Evolutionary conservation across 192 early-diverging fungal genomes (phyloP), one percentile per base, ranked within the genome.

Genomic region (Coemansia sp.): DNA sequence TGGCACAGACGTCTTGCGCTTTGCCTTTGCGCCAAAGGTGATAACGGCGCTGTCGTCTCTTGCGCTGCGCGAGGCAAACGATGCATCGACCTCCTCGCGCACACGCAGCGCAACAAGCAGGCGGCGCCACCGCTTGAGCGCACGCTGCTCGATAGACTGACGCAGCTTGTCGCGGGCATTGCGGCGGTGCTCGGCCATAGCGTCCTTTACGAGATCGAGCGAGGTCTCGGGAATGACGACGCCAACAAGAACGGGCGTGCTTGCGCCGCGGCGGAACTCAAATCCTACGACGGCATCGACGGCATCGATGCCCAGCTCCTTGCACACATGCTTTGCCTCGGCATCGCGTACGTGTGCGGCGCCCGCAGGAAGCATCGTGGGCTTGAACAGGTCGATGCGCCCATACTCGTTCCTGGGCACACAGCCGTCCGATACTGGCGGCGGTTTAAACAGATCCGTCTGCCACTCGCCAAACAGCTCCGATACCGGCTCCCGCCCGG

Each of bases 401-500:
- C 95, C 95, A 75, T 87, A 97, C 9, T 71, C 59, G 73, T 95
- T 95, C 50, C 87, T 83, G 9, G 95, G 92, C 15, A 98, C 88
- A 29, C 70, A 85, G 9, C 94, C 94, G 23, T 92, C 75, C 9
- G 81, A 67, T 10, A 95, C 81, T 35, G 85, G 84, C 43, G 83
- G 77, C 0, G 92, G 77, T 23, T 72, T 56, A 71, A 89, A 90
- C 15, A 69, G 62, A 38, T 85, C 83, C 10, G 95, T 97, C 76
- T 98, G 95, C 94, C 93, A 97, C 59, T 89, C 88, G 35, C 89
- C 96, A 71, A 85, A 97, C 33, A 92, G 75, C 43, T 53, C 64
- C 3, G 45, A 19, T 0, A 56, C 56, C 14, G 54, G 61, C 41
- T 59, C 61, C 9, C 29, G 11, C 6, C 65, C 73, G 8, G 59